Base-by-base conservation (phyloP, 768 basidiomycete genomes). In the Russula griseocarnosa region DNA sequence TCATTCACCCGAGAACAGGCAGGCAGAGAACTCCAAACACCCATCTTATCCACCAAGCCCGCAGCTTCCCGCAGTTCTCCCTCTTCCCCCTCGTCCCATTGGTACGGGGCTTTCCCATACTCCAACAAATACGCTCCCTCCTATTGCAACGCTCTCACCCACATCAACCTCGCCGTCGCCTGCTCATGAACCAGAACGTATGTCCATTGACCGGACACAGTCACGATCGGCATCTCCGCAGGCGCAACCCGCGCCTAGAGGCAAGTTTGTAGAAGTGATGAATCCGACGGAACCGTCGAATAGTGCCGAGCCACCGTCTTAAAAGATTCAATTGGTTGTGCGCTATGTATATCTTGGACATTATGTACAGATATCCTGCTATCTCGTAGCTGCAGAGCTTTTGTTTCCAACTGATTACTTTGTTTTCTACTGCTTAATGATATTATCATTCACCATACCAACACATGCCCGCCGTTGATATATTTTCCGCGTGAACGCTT, bases 31-130 rank as follows among this genome's bases (percentile, higher is more conserved):
- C 46, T 60, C 68, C 24, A 70, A 65, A 55, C 66, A 65, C 32
- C 30, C 69, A 5, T 71, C 70, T 50, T 42, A 76, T 82, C 64
- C 79, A 70, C 54, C 76, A 60, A 79, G 80, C 68, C 85, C 88
- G 0, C 73, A 84, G 28, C 75, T 88, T 14, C 81, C 86, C 7
- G 79, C 80, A 34, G 81, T 82, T 8, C 79, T 91, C 36, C 89
- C 89, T 47, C 86, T 87, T 28, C 89, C 89, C 71, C 88, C 89
- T 51, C 81, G 86, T 28, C 88, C 88, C 13, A 80, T 88, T 55
- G 88, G 88, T 18, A 70, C 75, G 1, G 81, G 83, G 0, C 75
- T 82, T 56, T 74, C 76, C 5, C 78, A 82, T 68, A 50, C 72
- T 56, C 72, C 68, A 44, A 71, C 68, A 44, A 71, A 72, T 10